Evolutionary conservation across 495 filamentous ascomycete species (phyloP), one percentile per base, ranked within the genome.

Genomic region (Aspergillus ostianus): DNA sequence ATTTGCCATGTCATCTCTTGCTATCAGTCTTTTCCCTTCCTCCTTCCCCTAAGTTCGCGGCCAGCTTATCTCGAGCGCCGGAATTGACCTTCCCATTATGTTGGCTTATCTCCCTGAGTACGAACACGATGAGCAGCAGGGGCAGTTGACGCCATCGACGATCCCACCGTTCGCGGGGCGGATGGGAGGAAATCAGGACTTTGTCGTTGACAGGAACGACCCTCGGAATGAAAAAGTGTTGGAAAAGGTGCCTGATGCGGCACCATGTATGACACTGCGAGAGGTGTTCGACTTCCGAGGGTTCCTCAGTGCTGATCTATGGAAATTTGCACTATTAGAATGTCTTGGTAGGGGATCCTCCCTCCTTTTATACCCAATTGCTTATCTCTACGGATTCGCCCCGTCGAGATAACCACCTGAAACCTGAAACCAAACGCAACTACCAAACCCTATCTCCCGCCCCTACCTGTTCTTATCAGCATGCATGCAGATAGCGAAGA

Each of bases 111-210:
- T 62, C 1, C 60, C 60, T 10, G 60, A 62, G 21, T 58, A 62
- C 30, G 60, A 58, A 26, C 32, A 27, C 6, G 47, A 61, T 7
- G 55, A 54, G 12, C 55, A 23, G 8, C 44, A 13, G 15, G 26
- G 21, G 13, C n/a, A 1, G 7, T 53, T 64, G 15, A 53, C 64
- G 44, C 63, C 62, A 4, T 56, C 45, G 3, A 64, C 45, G 3
- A 64, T 65, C 19, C 49, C 61, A 23, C 74, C 78, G 3, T 83
- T 81, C 61, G 77, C 77, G 2, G 79, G 78, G n/a, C 76, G 80
- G 15, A 58, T 82, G 15, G 79, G 79, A 41, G 79, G 76, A 7
- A 81, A 81, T 51, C 77, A 80, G 58, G 72, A 74, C 51, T 76
- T 80, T 56, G 69, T 75, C 0, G 50, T 80, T 19, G 67, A 75